Evolutionary conservation across 2,329 filamentous ascomycete genomes (phyloP).

Genomic region (Pseudovirgaria hyperparasitica): DNA sequence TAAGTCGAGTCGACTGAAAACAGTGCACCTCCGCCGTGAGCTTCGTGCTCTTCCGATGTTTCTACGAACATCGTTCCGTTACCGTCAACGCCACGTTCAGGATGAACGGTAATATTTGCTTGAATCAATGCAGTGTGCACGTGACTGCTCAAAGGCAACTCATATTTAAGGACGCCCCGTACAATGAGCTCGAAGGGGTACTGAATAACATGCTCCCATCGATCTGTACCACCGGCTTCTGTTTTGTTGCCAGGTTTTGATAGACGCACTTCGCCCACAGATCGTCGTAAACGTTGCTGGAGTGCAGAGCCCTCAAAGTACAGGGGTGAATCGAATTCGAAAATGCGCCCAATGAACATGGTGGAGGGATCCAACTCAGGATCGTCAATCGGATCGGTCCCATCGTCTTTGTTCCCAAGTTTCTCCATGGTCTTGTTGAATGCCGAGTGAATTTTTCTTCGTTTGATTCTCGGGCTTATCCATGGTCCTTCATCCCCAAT

Average conservation of each 20-base stretch:
- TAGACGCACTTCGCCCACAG: constrained; percentile 73
- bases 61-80: constrained; percentile 4
- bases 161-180: constrained; percentile 79
- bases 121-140: constrained; percentile 39
- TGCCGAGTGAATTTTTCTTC: no score
- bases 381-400: constrained; percentile 52
- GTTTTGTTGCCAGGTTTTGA: constrained; percentile 78
- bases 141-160: constrained; percentile 45
- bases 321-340: constrained; percentile 74
- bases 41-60: no score
- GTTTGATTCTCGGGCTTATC: no score
- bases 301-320: constrained; percentile 85
- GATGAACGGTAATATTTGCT: constrained; percentile 17
- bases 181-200: constrained; percentile 91
- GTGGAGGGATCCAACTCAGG: constrained; percentile 56
- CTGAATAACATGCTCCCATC: constrained; percentile 83
- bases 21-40: no score
- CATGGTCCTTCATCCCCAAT: constrained; percentile 3
- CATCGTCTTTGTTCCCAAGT: constrained; percentile 39
- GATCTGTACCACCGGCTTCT: constrained; percentile 62
- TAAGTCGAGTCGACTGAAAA: no score
- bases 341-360: constrained; percentile 83
- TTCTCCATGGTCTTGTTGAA: no score
- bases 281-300: constrained; percentile 56
- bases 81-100: constrained; percentile 3